Conservation (phyloP, 192 early-diverging fungal species). For the Haplosporangium gracile region DNA sequence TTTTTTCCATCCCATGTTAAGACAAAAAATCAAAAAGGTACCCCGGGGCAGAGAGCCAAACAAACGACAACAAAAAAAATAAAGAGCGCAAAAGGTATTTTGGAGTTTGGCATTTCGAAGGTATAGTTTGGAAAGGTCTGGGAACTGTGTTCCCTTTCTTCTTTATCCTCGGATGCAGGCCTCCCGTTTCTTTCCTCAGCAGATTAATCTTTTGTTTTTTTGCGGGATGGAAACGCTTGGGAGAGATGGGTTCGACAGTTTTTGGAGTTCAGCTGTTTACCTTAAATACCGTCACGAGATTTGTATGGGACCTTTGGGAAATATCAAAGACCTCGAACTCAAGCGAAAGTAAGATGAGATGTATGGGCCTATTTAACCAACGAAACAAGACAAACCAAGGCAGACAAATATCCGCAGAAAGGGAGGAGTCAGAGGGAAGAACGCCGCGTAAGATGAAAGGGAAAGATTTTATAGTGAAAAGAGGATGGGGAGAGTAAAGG, state of each 20-base stretch:
- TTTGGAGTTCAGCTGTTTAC: conserved; percentile 1
- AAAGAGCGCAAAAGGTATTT: background rate
- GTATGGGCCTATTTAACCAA: conserved; percentile 7
- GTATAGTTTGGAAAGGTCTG: conserved; percentile 4
- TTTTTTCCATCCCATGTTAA: background rate
- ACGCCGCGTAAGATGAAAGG: background rate
- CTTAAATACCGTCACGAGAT: background rate
- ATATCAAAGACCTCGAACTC: background rate
- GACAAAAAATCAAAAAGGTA: background rate
- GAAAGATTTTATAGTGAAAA: background rate
- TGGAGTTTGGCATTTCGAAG: background rate
- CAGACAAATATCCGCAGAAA: background rate
- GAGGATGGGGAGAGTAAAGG: background rate
- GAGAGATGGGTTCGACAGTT: background rate
- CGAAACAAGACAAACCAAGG: background rate
- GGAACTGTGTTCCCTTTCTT: background rate
- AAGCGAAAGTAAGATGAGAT: background rate
- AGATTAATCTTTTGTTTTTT: background rate
- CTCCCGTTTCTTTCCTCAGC: background rate
- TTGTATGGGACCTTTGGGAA: background rate
- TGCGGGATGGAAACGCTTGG: background rate
- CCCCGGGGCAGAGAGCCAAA: background rate
- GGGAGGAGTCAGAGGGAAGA: background rate
- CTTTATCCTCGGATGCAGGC: background rate
- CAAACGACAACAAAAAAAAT: background rate